Conservation (phyloP, 495 filamentous ascomycete genomes). For the Annulohypoxylon stygium region DNA sequence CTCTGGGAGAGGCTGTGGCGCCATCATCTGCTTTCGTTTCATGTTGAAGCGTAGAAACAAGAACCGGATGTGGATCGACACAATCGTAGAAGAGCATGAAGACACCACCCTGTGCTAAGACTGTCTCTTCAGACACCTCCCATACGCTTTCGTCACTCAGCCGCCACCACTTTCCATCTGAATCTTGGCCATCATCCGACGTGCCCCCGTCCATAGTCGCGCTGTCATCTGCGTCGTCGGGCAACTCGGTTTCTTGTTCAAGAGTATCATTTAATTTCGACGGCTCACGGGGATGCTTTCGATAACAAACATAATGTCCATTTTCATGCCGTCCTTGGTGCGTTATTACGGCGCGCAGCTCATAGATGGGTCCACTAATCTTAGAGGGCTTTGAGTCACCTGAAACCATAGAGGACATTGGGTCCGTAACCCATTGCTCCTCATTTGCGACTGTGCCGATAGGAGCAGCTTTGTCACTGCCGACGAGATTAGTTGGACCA, state of each 20-base stretch:
- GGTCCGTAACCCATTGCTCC: slow-evolving; percentile 77
- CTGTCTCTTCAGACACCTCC: slow-evolving; percentile 77
- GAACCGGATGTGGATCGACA: slow-evolving; percentile 57
- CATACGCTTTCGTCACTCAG: slow-evolving; percentile 88
- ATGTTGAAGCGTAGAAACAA: slow-evolving; percentile 13
- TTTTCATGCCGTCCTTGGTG: slow-evolving; percentile 94
- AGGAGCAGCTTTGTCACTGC: slow-evolving; percentile 33
- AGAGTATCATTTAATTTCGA: slow-evolving; percentile 15
- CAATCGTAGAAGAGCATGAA: slow-evolving; percentile 98
- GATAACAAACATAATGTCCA: slow-evolving; percentile 94
- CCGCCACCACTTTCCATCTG: slow-evolving; percentile 77
- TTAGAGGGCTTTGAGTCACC: slow-evolving; percentile 56
- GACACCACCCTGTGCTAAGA: slow-evolving; percentile 82
- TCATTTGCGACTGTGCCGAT: slow-evolving; percentile 47
- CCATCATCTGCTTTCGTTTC: background rate
- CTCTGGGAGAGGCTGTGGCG: background rate
- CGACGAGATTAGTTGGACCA: slow-evolving; percentile 21
- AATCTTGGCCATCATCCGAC: slow-evolving; percentile 44
- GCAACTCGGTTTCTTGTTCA: background rate
- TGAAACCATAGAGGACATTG: slow-evolving; percentile 76
- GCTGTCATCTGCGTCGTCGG: slow-evolving; percentile 15
- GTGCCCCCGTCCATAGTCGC: slow-evolving; percentile 18
- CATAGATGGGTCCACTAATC: slow-evolving; percentile 72
- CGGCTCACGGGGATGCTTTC: slow-evolving; percentile 67
- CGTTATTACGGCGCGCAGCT: slow-evolving; percentile 85